These are phyloP conservation scores for Diplocarpon rosae DNA, from an alignment of 2,329 filamentous ascomycete species.

Conservation along the genomic window DNA sequence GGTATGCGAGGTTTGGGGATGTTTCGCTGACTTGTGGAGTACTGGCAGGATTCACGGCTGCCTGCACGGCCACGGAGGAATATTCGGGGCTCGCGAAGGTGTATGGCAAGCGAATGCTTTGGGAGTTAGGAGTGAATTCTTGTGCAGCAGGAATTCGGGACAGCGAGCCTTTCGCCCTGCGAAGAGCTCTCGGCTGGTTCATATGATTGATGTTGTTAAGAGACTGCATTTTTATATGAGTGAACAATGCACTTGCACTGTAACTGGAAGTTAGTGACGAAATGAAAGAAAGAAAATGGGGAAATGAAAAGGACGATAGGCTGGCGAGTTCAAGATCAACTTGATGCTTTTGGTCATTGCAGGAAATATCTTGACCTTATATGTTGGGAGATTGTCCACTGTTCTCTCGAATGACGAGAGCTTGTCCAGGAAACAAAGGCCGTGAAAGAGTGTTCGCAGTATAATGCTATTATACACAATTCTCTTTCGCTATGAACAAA, in stretches of 20 bases:
- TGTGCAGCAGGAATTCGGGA: no score
- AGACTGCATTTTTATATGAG: background rate
- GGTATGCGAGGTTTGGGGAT: no score
- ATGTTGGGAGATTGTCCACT: background rate
- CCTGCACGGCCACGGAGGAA: no score
- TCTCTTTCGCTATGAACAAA: constrained; percentile 1
- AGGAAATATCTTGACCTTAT: background rate
- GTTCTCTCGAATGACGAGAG: background rate
- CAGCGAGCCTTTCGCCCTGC: background rate
- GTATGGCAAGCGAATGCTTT: no score
- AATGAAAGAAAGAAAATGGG: background rate
- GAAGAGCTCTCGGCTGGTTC: background rate
- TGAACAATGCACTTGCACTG: background rate
- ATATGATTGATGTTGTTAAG: background rate
- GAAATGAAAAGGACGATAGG: background rate
- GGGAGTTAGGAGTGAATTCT: no score
- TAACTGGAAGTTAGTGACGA: background rate
- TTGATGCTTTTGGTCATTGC: background rate
- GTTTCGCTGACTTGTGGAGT: no score
- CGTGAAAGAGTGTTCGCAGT: background rate
- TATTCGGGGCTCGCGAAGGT: no score
- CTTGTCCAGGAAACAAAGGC: background rate
- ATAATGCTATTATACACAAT: background rate
- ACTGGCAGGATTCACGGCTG: no score
- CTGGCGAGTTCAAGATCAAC: background rate